Percentiles rank a stretch among this genome's conserved stretches.
phyloP scores from a whole-genome alignment of 2,329 filamentous ascomycete genomes.

The Colletotrichum tabaci region DNA sequence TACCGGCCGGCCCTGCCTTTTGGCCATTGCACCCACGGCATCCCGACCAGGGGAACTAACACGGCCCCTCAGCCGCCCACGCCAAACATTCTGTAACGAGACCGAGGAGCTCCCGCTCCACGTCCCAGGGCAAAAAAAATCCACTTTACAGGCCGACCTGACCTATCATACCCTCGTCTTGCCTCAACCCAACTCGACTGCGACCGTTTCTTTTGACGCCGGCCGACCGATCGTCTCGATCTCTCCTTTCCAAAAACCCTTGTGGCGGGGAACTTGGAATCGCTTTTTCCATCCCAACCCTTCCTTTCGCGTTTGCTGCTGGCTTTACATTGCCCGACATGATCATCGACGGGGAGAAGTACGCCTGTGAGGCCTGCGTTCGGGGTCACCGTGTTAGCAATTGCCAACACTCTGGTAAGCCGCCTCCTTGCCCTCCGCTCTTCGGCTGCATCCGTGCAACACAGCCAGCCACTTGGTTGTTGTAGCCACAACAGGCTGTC shows the following conservation, averaged over 20 bases:
- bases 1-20: slow-evolving; percentile 35
- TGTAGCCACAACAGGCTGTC: neutral
- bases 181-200: slow-evolving; percentile 21
- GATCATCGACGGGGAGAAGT: slow-evolving; percentile 97
- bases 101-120: slow-evolving; percentile 42
- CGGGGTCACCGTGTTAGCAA: slow-evolving; percentile 99
- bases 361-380: slow-evolving; percentile 97
- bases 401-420: slow-evolving; percentile 94
- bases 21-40: slow-evolving; percentile 24
- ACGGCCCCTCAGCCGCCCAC: slow-evolving; percentile 40
- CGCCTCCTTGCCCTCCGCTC: neutral
- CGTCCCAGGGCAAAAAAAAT: slow-evolving; percentile 38
- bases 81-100: slow-evolving; percentile 42
- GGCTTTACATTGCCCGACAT: slow-evolving; percentile 60
- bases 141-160: slow-evolving; percentile 35
- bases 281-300: slow-evolving; percentile 34
- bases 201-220: slow-evolving; percentile 30
- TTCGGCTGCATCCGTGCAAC: slow-evolving; percentile 12
- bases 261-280: slow-evolving; percentile 40
- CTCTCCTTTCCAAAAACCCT: slow-evolving; percentile 29
- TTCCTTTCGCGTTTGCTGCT: slow-evolving; percentile 19
- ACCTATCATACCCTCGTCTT: slow-evolving; percentile 31
- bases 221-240: slow-evolving; percentile 39
- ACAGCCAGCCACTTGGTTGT: neutral
- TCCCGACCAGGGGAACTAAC: slow-evolving; percentile 36